A percentile compares a stretch with the other conserved stretches of the same genome.
phyloP scores from a whole-genome alignment of 1,139 yeast genomes.

The Suhomyces panamericanus region DNA sequence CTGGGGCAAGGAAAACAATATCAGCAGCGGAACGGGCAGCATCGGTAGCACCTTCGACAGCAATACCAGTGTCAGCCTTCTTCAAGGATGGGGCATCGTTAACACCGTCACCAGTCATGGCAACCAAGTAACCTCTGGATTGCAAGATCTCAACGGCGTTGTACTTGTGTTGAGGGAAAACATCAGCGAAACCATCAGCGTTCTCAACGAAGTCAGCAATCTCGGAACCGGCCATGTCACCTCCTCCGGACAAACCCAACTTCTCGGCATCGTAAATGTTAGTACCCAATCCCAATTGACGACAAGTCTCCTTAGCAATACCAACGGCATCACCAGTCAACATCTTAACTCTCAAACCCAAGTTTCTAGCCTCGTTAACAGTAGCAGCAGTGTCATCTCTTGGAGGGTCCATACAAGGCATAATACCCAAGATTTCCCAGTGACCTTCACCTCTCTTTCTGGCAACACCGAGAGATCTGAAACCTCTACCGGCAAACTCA shows the following conservation, averaged over 20 bases:
- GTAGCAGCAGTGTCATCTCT: slow-evolving; percentile 98
- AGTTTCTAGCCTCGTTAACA: slow-evolving; percentile 86
- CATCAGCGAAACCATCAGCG: slow-evolving; percentile 97
- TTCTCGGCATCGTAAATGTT: slow-evolving; percentile 97
- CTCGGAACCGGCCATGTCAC: slow-evolving; percentile 95
- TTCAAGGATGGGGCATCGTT: slow-evolving; percentile 95
- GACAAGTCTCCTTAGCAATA: slow-evolving; percentile 97
- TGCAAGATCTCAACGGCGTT: slow-evolving; percentile 88
- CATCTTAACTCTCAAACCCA: slow-evolving; percentile 97
- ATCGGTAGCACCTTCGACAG: slow-evolving; percentile 96
- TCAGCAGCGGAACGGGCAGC: slow-evolving; percentile 97
- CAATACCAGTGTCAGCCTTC: slow-evolving; percentile 97
- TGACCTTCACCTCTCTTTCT: slow-evolving; percentile 99
- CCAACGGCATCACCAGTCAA: slow-evolving; percentile 99
- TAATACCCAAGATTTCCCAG: slow-evolving; percentile 97
- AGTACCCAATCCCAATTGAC: slow-evolving; percentile 96
- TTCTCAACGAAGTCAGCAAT: slow-evolving; percentile 94
- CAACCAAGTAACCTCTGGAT: slow-evolving; percentile 92
- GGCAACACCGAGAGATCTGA: slow-evolving; percentile 98
- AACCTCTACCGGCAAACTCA: slow-evolving; percentile 97
- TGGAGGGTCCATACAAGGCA: slow-evolving; percentile 99
- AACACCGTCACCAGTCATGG: slow-evolving; percentile 99
- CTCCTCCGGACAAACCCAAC: slow-evolving; percentile 95
- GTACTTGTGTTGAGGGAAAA: slow-evolving; percentile 95
- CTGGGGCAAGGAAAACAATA: slow-evolving; percentile 94